A percentile compares a stretch with the other conserved stretches of the same genome.
phyloP scores from a whole-genome alignment of 257 asterid genomes.

The Solanum corneliomulleri region DNA sequence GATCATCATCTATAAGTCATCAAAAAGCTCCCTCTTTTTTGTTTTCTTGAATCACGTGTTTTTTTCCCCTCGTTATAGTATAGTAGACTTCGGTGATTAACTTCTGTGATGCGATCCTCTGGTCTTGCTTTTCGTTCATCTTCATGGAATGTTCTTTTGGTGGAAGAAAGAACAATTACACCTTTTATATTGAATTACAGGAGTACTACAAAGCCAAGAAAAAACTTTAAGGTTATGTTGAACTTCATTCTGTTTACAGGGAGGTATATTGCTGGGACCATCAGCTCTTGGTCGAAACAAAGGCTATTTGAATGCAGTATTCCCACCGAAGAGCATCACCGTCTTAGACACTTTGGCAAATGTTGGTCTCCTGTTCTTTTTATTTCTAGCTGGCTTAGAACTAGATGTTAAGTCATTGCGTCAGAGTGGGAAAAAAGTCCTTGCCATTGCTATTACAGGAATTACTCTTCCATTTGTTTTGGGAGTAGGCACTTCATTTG shows the following conservation, averaged over 20 bases:
- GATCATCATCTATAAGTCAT: neutral
- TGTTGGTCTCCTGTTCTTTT: conserved; percentile 69
- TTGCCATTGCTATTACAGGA: conserved; percentile 67
- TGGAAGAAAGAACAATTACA: neutral
- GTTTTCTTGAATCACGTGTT: neutral
- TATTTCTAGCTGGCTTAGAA: conserved; percentile 71
- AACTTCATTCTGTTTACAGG: conserved; percentile 20
- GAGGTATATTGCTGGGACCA: conserved; percentile 80
- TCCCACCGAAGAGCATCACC: conserved; percentile 54
- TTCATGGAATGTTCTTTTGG: neutral
- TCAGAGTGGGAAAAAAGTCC: conserved; percentile 48
- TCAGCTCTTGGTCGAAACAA: conserved; percentile 64
- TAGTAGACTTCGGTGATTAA: neutral
- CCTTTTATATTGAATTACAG: neutral
- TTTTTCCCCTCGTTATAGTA: neutral
- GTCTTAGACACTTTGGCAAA: conserved; percentile 76
- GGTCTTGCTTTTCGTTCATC: neutral
- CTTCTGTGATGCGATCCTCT: neutral
- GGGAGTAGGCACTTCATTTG: conserved; percentile 66
- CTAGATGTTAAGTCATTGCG: conserved; percentile 36
- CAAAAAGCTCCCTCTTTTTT: neutral
- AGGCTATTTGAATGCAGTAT: conserved; percentile 35
- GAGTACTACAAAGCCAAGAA: neutral
- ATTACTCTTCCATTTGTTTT: conserved; percentile 54
- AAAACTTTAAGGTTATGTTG: neutral